phyloP scores from a whole-genome alignment of 2,329 filamentous ascomycete genomes.

The Ophidiomyces ophidiicola region DNA sequence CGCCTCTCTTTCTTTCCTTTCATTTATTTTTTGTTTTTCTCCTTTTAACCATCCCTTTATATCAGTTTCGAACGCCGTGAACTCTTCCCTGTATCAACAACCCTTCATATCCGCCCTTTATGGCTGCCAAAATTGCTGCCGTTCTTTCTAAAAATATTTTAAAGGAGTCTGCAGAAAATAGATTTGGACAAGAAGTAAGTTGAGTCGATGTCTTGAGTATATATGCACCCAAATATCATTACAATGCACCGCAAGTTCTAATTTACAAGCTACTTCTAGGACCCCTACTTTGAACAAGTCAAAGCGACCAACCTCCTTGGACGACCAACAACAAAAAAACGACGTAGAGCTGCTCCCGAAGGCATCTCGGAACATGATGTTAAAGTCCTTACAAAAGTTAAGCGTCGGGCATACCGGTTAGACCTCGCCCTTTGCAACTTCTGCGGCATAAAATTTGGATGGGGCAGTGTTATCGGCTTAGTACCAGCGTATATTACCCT shows the following conservation, averaged over 20 bases:
- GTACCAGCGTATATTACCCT: constrained; percentile 60
- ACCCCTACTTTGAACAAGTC: constrained; percentile 80
- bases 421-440: constrained; percentile 76
- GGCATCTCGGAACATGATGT: constrained; percentile 75
- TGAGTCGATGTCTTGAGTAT: not conserved
- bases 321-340: constrained; percentile 61
- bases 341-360: constrained; percentile 69
- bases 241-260: too few relatives aligned
- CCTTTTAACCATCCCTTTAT: not conserved
- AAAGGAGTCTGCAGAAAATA: constrained; percentile 30
- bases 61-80: not conserved
- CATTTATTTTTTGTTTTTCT: not conserved
- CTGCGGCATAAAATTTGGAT: constrained; percentile 73
- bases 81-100: not conserved
- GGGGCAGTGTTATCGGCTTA: constrained; percentile 73
- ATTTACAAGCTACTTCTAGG: constrained; percentile 40
- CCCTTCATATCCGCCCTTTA: constrained; percentile 8
- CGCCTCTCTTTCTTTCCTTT: not conserved
- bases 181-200: constrained; percentile 33
- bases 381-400: constrained; percentile 71
- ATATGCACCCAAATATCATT: too few relatives aligned
- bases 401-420: constrained; percentile 70
- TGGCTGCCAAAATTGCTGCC: constrained; percentile 17
- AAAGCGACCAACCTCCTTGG: constrained; percentile 57
- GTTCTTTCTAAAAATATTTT: constrained; percentile 26